Percentiles rank a stretch among this genome's conserved stretches.
Evolutionary conservation across 345 rosid genomes (phyloP).

Genomic region (Populus simonii): DNA sequence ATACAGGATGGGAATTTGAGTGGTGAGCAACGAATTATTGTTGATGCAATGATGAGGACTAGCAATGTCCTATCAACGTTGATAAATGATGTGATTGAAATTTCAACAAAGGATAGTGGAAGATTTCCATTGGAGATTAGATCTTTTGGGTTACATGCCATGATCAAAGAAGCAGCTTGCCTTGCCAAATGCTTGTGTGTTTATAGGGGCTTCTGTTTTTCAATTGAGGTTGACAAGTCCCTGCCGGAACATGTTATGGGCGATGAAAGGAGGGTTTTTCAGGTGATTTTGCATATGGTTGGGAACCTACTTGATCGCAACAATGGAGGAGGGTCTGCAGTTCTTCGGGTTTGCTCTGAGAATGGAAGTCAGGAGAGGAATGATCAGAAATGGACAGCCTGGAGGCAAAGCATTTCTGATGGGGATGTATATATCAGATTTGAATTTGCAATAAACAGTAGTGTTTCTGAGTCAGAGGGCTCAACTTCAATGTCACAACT

Average conservation of each 20-base stretch:
- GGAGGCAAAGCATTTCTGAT: constrained; percentile 60
- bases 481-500: constrained; percentile 41
- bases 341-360: constrained; percentile 49
- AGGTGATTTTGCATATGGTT: constrained; percentile 86
- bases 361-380: constrained; percentile 62
- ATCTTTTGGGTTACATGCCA: constrained; percentile 56
- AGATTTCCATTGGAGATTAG: constrained; percentile 62
- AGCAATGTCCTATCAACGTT: constrained; percentile 71
- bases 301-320: constrained; percentile 62
- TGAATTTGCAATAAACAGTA: constrained; percentile 46
- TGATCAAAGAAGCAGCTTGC: constrained; percentile 73
- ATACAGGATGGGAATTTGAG: constrained; percentile 62
- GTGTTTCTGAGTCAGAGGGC: constrained; percentile 35
- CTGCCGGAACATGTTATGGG: constrained; percentile 77
- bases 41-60: constrained; percentile 77
- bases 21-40: constrained; percentile 56
- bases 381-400: constrained; percentile 69
- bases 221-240: constrained; percentile 63
- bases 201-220: constrained; percentile 55
- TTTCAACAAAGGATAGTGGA: constrained; percentile 55
- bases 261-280: constrained; percentile 80
- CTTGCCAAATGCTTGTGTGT: constrained; percentile 79
- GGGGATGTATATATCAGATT: constrained; percentile 65
- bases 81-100: constrained; percentile 85
- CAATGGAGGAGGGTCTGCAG: constrained; percentile 45